phyloP scores from a whole-genome alignment of 441 rosid species.

The Erodium trifolium region DNA sequence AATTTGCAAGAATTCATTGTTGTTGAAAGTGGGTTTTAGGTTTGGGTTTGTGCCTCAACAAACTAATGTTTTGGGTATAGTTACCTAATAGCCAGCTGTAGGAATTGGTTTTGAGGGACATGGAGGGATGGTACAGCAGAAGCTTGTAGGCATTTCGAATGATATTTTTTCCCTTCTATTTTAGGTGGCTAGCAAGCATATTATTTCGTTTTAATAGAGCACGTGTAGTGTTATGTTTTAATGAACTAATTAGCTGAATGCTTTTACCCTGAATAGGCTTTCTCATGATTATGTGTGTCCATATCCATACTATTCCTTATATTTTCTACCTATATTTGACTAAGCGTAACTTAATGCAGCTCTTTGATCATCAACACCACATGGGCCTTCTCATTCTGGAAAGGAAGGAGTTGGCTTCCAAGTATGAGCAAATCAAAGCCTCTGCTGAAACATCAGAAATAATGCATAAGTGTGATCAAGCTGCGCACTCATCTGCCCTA shows the following conservation, averaged over 20 bases:
- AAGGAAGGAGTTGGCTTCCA: conserved; percentile 49
- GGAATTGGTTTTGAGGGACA: neutral
- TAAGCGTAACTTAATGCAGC: conserved; percentile 27
- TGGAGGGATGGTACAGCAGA: neutral
- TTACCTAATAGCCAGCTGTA: neutral
- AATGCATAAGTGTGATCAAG: conserved; percentile 46
- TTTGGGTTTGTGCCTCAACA: neutral
- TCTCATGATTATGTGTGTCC: neutral
- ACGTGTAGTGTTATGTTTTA: neutral
- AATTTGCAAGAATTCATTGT: neutral
- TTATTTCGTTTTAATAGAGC: neutral
- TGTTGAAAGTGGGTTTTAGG: neutral
- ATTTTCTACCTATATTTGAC: neutral
- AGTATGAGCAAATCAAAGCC: conserved; percentile 54
- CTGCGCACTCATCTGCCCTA: conserved; percentile 52
- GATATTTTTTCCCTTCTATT: too few relatives aligned
- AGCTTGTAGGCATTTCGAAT: neutral
- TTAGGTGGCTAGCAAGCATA: neutral
- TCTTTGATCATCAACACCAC: conserved; percentile 82
- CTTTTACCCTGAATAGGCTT: neutral
- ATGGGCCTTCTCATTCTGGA: conserved; percentile 91
- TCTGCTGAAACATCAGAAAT: conserved; percentile 59
- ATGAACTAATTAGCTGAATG: neutral
- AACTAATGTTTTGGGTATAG: neutral
- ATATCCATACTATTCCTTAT: neutral